Evolutionary conservation across 495 filamentous ascomycete species (phyloP).

Genomic region (Penicillium desertorum): DNA sequence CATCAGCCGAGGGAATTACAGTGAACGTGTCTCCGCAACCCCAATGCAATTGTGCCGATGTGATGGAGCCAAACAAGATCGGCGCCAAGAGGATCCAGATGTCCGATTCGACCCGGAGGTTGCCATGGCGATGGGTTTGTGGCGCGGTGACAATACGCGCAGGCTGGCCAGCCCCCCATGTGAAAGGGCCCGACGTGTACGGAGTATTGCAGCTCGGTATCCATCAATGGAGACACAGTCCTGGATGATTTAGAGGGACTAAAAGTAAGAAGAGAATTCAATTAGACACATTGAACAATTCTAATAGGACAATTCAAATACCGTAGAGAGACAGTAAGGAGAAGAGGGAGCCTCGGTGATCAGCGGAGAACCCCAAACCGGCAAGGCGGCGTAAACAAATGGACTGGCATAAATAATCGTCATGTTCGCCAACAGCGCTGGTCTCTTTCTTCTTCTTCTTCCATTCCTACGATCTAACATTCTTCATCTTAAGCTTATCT

Average conservation of each 20-base stretch:
- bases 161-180: constrained; percentile 23
- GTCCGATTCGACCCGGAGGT: constrained; percentile 33
- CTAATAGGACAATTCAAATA: background rate
- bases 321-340: constrained; percentile 2
- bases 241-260: background rate
- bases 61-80: constrained; percentile 16
- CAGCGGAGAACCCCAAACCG: constrained; percentile 21
- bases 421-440: constrained; percentile 5
- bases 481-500: constrained; percentile 8
- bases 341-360: constrained; percentile 12
- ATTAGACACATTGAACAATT: background rate
- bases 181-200: constrained; percentile 14
- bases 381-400: constrained; percentile 36
- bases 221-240: background rate
- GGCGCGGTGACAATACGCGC: constrained; percentile 10
- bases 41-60: constrained; percentile 1
- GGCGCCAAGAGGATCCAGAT: constrained; percentile 22
- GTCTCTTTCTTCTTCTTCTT: constrained; percentile 17
- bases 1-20: constrained; percentile 7
- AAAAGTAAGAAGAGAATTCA: background rate
- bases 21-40: constrained; percentile 8
- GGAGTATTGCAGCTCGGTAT: constrained; percentile 8
- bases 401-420: constrained; percentile 23
- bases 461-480: constrained; percentile 13
- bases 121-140: constrained; percentile 27